A percentile compares a stretch with the other conserved stretches of the same genome.
phyloP scores from a whole-genome alignment of 129 eudicot species.

The Calendula officinalis region DNA sequence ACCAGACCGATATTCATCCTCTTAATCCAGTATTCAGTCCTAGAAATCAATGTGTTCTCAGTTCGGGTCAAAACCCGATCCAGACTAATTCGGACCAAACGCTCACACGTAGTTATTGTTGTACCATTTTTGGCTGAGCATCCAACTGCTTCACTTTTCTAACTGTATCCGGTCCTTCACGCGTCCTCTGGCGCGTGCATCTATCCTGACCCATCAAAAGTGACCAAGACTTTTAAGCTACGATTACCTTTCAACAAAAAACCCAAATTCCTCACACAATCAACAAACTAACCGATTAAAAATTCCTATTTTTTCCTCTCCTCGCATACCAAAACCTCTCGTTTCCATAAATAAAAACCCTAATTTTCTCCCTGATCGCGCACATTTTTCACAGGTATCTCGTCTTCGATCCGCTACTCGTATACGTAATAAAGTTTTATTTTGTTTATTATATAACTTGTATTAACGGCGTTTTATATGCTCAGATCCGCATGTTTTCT shows the following conservation, averaged over 20 bases:
- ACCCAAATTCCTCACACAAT: constrained; percentile 22
- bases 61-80: too few species aligned
- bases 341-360: constrained; percentile 36
- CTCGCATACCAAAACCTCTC: constrained; percentile 14
- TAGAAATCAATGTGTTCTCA: too few species aligned
- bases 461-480: constrained; percentile 8
- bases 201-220: background rate
- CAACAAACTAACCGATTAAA: constrained; percentile 11
- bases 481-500: constrained; percentile 29
- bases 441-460: background rate
- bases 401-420: constrained; percentile 2
- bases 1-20: too few species aligned
- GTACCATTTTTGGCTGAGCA: constrained; percentile 16
- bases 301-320: background rate
- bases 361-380: constrained; percentile 22
- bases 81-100: too few species aligned
- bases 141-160: constrained; percentile 24
- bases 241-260: constrained; percentile 21
- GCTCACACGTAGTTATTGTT: background rate
- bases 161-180: constrained; percentile 33
- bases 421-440: background rate
- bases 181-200: constrained; percentile 25
- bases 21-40: too few species aligned
- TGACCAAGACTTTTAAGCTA: background rate
- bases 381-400: constrained; percentile 36